A percentile compares a stretch with the other conserved stretches of the same genome.
Evolutionary conservation across 306 rosid genomes (phyloP).

Genomic region (Lathyrus tuberosus): DNA sequence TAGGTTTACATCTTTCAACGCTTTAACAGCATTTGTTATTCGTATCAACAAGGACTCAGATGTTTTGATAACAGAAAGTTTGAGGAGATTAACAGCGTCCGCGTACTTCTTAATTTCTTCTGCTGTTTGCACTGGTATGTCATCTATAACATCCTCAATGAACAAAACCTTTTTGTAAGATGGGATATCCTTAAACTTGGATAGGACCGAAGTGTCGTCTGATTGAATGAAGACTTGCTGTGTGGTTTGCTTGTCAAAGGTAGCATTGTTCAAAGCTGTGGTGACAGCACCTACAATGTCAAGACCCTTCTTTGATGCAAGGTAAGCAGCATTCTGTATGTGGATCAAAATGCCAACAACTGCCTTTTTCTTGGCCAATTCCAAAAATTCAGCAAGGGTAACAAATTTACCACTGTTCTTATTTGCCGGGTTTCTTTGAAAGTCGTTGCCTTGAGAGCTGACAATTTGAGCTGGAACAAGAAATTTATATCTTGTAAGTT

Average conservation of each 20-base stretch:
- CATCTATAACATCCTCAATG: slow-evolving; percentile 39
- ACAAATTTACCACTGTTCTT: slow-evolving; percentile 67
- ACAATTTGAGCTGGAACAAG: slow-evolving; percentile 64
- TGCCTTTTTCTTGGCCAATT: slow-evolving; percentile 76
- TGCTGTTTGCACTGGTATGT: slow-evolving; percentile 50
- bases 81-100: slow-evolving; percentile 57
- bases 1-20: slow-evolving; percentile 64
- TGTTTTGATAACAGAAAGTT: slow-evolving; percentile 29
- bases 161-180: slow-evolving; percentile 58
- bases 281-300: slow-evolving; percentile 65
- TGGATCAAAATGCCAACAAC: slow-evolving; percentile 66
- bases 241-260: slow-evolving; percentile 68
- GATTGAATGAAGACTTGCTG: slow-evolving; percentile 75
- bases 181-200: slow-evolving; percentile 57
- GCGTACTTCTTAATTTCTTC: slow-evolving; percentile 76
- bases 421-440: slow-evolving; percentile 71
- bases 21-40: slow-evolving; percentile 53
- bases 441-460: slow-evolving; percentile 40
- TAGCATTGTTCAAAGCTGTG: slow-evolving; percentile 66
- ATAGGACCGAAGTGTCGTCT: slow-evolving; percentile 82
- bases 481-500: slow-evolving; percentile 3
- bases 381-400: slow-evolving; percentile 72
- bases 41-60: slow-evolving; percentile 36
- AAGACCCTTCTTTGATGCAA: slow-evolving; percentile 75
- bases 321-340: slow-evolving; percentile 82